A percentile compares a stretch with the other conserved stretches of the same genome.
phyloP scores from a whole-genome alignment of 2,329 filamentous ascomycete genomes.

The Graphiopsis chlorocephala region DNA sequence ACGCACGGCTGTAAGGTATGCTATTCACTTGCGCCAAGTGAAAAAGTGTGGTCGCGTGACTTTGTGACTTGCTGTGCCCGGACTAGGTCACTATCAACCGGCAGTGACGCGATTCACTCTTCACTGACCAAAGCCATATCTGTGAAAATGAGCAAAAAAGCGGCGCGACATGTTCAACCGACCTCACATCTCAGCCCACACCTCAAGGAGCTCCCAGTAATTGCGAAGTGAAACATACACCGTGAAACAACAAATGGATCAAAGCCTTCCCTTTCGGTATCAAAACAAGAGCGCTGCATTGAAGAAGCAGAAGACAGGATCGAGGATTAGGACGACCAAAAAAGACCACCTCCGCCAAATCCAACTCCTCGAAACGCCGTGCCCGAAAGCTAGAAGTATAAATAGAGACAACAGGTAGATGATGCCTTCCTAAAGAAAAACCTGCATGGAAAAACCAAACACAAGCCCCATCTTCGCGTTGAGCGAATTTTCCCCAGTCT shows the following conservation, averaged over 20 bases:
- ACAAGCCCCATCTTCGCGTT: neutral
- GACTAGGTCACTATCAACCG: neutral
- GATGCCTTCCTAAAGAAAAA: neutral
- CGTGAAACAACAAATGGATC: neutral
- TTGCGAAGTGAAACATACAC: neutral
- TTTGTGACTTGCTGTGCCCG: neutral
- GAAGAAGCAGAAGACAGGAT: neutral
- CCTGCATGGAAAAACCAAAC: neutral
- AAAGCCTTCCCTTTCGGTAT: neutral
- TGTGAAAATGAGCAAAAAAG: neutral
- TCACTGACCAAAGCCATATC: neutral
- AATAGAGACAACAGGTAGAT: neutral
- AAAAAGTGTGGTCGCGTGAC: neutral
- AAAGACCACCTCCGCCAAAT: neutral
- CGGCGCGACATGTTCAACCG: neutral
- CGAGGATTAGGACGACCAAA: neutral
- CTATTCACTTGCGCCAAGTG: neutral
- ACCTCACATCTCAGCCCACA: neutral
- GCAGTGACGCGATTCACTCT: neutral
- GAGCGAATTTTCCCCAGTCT: neutral
- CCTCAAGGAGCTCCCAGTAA: neutral
- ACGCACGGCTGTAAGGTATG: neutral
- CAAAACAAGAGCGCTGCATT: neutral
- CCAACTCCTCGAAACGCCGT: conserved; percentile 1
- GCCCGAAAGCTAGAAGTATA: neutral